A percentile compares a stretch with the other conserved stretches of the same genome.
phyloP scores from a whole-genome alignment of 1,284 basidiomycete species.

The Cutaneotrichosporon curvatum region DNA sequence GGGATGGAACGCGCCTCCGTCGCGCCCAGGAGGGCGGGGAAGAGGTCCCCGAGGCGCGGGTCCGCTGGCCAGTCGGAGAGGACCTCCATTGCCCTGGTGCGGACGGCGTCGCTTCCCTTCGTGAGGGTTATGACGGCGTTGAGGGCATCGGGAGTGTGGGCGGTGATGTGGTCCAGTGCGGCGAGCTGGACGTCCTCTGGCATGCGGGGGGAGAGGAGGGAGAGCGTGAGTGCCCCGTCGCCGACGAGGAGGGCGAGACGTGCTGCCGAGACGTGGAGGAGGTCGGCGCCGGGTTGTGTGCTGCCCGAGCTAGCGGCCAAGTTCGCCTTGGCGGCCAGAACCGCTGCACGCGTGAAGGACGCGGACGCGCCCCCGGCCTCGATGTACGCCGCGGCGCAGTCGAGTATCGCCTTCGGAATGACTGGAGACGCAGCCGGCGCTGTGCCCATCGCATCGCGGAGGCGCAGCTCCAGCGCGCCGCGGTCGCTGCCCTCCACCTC shows the following conservation, averaged over 20 bases:
- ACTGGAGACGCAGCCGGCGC: constrained; percentile 1
- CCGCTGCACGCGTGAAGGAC: no score
- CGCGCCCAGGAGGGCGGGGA: background rate
- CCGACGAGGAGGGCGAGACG: background rate
- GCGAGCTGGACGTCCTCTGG: constrained; percentile 14
- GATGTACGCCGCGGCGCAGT: constrained; percentile 16
- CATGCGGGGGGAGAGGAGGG: constrained; percentile 1
- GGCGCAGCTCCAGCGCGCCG: constrained; percentile 11
- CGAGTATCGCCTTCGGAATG: constrained; percentile 14
- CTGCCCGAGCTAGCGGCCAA: background rate
- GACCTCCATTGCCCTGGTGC: constrained; percentile 4
- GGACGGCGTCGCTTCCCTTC: constrained; percentile 9
- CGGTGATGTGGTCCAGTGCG: background rate
- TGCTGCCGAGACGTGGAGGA: constrained; percentile 14
- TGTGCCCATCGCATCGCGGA: constrained; percentile 5
- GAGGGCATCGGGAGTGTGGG: constrained; percentile 1
- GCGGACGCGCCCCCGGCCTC: background rate
- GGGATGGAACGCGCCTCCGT: constrained; percentile 23
- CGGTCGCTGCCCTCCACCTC: constrained; percentile 3
- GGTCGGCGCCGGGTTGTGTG: constrained; percentile 10
- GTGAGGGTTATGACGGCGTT: background rate
- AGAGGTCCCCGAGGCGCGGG: background rate
- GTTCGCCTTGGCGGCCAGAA: background rate
- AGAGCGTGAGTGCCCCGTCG: background rate
- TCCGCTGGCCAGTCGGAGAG: constrained; percentile 6